Conservation (phyloP, 2,329 filamentous ascomycete genomes). For the Trichoderma asperellum region DNA sequence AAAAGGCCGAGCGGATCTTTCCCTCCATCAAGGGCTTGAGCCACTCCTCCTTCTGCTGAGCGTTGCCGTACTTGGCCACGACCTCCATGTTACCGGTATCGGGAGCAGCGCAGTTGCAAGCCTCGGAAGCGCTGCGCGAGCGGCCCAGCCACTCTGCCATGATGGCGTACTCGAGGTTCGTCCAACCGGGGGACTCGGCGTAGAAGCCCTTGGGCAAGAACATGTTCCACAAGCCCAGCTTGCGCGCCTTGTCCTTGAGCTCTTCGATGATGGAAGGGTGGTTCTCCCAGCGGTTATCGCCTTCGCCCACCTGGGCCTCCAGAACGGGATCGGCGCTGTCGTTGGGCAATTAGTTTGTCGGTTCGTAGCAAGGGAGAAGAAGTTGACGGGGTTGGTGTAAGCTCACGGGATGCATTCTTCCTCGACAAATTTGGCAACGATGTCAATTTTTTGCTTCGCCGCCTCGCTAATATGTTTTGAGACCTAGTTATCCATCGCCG, state of each 20-base stretch:
- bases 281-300: conserved; percentile 74
- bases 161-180: conserved; percentile 93
- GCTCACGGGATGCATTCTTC: conserved; percentile 85
- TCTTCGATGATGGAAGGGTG: conserved; percentile 85
- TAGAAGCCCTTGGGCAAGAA: conserved; percentile 96
- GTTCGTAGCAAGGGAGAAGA: background rate
- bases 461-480: conserved; percentile 73
- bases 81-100: conserved; percentile 98
- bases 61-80: conserved; percentile 86
- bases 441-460: conserved; percentile 81
- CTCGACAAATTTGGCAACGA: conserved; percentile 94
- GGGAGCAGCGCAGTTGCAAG: conserved; percentile 86
- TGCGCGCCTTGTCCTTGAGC: conserved; percentile 80
- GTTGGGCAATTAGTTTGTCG: conserved; percentile 26
- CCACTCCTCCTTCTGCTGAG: conserved; percentile 83
- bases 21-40: conserved; percentile 79
- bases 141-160: conserved; percentile 97
- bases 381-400: background rate
- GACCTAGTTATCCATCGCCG: conserved; percentile 42
- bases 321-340: conserved; percentile 76
- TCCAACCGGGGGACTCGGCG: conserved; percentile 91
- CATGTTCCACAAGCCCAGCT: conserved; percentile 95
- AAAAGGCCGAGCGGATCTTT: conserved; percentile 84
- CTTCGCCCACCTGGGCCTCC: conserved; percentile 77
- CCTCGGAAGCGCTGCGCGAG: conserved; percentile 80